Evolutionary conservation across 495 filamentous ascomycete species (phyloP), one percentile per base, ranked within the genome.

Genomic region (Rhypophila decipiens): DNA sequence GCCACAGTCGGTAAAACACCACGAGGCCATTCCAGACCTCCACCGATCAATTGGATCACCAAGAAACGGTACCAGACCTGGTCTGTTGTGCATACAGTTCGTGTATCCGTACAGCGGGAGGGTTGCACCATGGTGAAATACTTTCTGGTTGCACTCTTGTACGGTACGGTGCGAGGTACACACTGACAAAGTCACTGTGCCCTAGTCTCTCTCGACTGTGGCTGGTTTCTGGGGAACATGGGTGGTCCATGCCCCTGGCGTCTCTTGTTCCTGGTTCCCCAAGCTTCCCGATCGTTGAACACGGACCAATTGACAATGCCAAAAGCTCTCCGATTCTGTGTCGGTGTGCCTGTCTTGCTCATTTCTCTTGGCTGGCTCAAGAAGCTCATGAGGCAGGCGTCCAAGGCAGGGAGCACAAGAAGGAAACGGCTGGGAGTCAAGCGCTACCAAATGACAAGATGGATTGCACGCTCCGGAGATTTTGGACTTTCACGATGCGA

Each of bases 1-100:
- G 59, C n/a, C 37, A 43, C 40, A 27, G 34, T 39, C 43, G 42
- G 49, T 53, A 55, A 59, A 55, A 55, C 52, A 53, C 50, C 38
- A 27, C 43, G 49, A 57, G 54, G 49, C 50, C 46, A 17, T 50
- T 41, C 42, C 44, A 42, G 50, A 42, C 50, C 50, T 23, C 29
- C 50, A 29, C 40, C 19, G 42, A 22, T 21, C 36, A 13, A 18
- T 18, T 39, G 33, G 31, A 10, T 37, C 33, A 37, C 31, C 34
- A 11, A 21, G n/a, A 39, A 19, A 50, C 22, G 22, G 5, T 10
- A 20, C 11, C 38, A 15, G 17, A 13, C 27, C 27, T 31, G 13
- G 27, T 31, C 27, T 31, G 7, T 7, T 31, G 27, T 31, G 13
- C 7, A 31, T n/a, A n/a, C n/a, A n/a, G n/a, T n/a, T n/a, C n/a